Evolutionary conservation across 371 early-diverging fungal species (phyloP), one percentile per base, ranked within the genome.

Genomic region (Rhizomucor miehei): DNA sequence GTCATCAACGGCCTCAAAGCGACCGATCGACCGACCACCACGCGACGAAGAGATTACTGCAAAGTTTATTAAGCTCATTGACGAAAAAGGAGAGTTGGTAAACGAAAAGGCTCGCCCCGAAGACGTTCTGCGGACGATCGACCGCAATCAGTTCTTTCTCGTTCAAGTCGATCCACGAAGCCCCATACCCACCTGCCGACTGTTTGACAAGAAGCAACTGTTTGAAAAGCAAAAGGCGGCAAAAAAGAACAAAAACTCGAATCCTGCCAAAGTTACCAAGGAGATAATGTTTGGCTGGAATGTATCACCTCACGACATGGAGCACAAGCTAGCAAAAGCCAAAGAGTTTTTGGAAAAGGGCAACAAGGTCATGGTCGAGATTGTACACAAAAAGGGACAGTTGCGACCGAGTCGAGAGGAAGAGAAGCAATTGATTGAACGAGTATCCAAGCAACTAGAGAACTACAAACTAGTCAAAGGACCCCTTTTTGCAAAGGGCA

Each of bases 221-320:
- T 84, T 77, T 57, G 75, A 75, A 48, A 71, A 70, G 24, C 69
- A 77, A 45, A 81, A 84, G 64, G 67, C 65, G 24, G 66, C 59
- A 36, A 77, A 77, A 34, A 73, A 74, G 48, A 75, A 75, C 58
- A 77, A 79, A 24, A 57, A 62, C 40, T 69, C 71, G 6, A 54
- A 72, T 1, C 73, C 79, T 49, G 56, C 56, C 1, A 29, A 29
- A 8, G 54, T 75, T 13, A 54, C 71, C 47, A 84, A 84, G 61
- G 84, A 84, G 55, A 63, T 84, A 3, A 64, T 68, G 25, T 77
- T 84, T 63, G 78, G 78, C 8, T 84, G 84, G 84, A 79, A 79
- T 16, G 82, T 81, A 16, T 73, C 76, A 36, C 34, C 53, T 5
- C 79, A 84, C 39, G 84, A 84, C 52, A 74, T 84, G 71, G 66